Conservation (phyloP, 2,329 filamentous ascomycete species). For the Apiospora marii region DNA sequence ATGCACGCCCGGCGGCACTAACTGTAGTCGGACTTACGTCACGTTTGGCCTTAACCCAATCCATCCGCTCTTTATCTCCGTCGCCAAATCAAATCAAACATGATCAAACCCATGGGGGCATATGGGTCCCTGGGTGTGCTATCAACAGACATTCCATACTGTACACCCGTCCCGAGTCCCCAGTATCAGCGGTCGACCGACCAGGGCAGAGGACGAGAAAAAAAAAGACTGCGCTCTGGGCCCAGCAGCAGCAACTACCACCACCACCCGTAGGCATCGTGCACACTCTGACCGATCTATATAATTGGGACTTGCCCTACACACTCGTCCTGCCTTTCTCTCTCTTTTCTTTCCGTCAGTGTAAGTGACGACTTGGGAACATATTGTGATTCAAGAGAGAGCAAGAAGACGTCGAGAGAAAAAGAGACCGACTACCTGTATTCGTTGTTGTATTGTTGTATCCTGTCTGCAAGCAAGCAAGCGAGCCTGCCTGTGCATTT, state of each 20-base stretch:
- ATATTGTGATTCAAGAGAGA: not conserved
- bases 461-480: not conserved
- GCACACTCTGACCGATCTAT: constrained; percentile 17
- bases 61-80: constrained; percentile 9
- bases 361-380: constrained; percentile 5
- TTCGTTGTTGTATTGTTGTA: constrained; percentile 14
- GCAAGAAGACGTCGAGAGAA: not conserved
- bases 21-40: constrained; percentile 21
- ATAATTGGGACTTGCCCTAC: constrained; percentile 4
- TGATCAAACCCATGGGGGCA: not conserved
- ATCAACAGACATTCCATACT: constrained; percentile 5
- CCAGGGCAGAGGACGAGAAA: not conserved
- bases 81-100: constrained; percentile 13
- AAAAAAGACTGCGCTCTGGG: constrained; percentile 7
- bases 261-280: not conserved
- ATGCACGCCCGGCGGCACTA: not conserved
- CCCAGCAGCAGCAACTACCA: not conserved
- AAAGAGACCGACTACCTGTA: not conserved
- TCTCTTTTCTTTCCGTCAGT: constrained; percentile 9
- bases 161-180: not conserved
- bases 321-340: not conserved
- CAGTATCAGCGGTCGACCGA: not conserved
- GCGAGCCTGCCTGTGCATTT: not conserved
- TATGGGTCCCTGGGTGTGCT: not conserved
- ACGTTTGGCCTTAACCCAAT: constrained; percentile 9